Base-by-base conservation (phyloP, 2,329 filamentous ascomycete species). In the Lithohypha guttulata region DNA sequence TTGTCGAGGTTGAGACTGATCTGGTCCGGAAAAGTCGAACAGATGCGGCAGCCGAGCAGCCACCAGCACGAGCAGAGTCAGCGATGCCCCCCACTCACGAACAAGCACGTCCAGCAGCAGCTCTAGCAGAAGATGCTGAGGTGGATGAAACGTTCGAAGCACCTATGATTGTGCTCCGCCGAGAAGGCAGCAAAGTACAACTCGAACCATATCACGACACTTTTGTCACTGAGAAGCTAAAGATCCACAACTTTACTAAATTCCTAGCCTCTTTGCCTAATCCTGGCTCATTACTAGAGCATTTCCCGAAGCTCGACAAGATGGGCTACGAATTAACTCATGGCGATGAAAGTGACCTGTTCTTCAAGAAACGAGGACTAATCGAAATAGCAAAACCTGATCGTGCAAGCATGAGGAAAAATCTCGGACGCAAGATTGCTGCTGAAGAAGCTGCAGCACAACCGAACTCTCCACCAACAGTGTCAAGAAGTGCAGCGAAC, bases 301-400 rank as follows among this genome's bases (percentile, higher is more conserved):
- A 61, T 39, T 61, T 66, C 25, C 51, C 52, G 4, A 43, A 52
- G 19, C 56, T 66, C 52, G 51, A 59, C 36, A 38, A 48, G 18
- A 55, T 61, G 25, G 64, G 63, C 3, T 66, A 63, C 36, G 60
- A 63, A 11, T 58, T 67, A 25, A 56, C 59, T 8, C 60, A 59
- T 4, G 63, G 63, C 1, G 57, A 57, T 10, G 57, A 56, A 7
- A 55, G 66, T 42, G 55, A 44, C 32, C 43, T 51, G 8, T 38
- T 51, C 14, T 51, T 51, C 34, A 31, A 37, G 21, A 51, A 47
- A 30, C 33, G 39, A 19, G n/a, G 10, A 3, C 14, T 14, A 6
- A 25, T 11, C 9, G 20, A 14, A n/a, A 7, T 21, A 26, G 9
- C 30, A 4, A n/a, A 15, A 18, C 13, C 19, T 13, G 22, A 8